Conservation (phyloP, 2,329 filamentous ascomycete species). For the Aschersonia sp. region DNA sequence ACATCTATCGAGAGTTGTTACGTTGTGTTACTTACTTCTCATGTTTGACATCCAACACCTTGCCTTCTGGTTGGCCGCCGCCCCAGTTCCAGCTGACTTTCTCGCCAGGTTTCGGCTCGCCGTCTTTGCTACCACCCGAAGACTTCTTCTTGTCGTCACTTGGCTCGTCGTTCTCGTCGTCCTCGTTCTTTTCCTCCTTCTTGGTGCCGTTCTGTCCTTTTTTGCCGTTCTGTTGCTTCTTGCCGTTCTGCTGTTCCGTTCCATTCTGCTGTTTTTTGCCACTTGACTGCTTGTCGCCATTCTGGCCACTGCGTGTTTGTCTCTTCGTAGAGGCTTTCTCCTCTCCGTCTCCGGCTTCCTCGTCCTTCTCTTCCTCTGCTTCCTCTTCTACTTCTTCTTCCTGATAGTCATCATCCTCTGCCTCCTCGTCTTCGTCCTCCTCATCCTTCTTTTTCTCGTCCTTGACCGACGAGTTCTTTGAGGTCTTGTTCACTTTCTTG, state of each 20-base stretch:
- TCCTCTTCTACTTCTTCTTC: not conserved
- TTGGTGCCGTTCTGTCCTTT: too few relatives aligned
- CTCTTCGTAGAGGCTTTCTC: not conserved
- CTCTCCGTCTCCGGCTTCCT: not conserved
- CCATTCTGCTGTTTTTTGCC: not conserved
- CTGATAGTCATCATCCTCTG: slow-evolving; percentile 5
- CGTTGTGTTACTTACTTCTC: slow-evolving; percentile 18
- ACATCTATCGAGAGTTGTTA: not conserved
- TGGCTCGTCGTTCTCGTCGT: not conserved
- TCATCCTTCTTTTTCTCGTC: slow-evolving; percentile 2
- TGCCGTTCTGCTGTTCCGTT: not conserved
- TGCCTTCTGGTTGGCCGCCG: slow-evolving; percentile 25
- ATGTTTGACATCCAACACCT: slow-evolving; percentile 27
- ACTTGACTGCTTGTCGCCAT: not conserved
- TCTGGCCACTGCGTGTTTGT: not conserved
- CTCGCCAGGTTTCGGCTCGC: slow-evolving; percentile 22
- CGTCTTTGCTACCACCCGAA: slow-evolving; percentile 4
- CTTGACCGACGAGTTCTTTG: slow-evolving; percentile 4
- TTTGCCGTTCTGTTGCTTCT: not conserved
- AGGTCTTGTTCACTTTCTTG: slow-evolving; percentile 18
- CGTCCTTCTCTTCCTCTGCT: not conserved
- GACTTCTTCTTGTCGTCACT: slow-evolving; percentile 4
- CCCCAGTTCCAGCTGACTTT: slow-evolving; percentile 34
- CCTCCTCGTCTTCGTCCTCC: slow-evolving; percentile 1
- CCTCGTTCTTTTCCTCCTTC: not conserved